These are phyloP conservation scores for Chlamydomonas incerta DNA, from an alignment of 139 green algal genomes.

Conservation along the genomic window DNA sequence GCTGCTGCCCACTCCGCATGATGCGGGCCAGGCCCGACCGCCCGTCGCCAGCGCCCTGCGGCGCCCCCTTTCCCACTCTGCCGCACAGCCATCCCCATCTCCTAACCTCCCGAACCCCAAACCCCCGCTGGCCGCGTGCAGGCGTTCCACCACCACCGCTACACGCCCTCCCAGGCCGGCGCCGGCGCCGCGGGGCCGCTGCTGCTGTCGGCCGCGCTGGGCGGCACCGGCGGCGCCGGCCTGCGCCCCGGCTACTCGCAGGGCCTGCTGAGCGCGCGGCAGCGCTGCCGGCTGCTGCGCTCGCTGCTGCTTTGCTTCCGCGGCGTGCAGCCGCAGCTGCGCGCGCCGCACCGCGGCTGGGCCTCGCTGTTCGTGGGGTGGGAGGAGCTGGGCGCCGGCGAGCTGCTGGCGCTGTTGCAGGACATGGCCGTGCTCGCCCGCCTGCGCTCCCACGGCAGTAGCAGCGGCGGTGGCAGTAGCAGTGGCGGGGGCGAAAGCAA, in stretches of 20 bases:
- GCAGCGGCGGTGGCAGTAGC: too few relatives aligned
- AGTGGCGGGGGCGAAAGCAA: too few relatives aligned
- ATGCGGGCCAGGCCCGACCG: too few relatives aligned
- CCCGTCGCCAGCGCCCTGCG: too few relatives aligned
- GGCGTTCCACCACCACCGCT: slow-evolving; percentile 20
- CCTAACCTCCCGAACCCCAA: too few relatives aligned
- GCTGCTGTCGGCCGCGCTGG: background rate
- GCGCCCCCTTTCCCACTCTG: too few relatives aligned
- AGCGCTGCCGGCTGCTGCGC: slow-evolving; percentile 26
- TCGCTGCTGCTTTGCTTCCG: slow-evolving; percentile 4
- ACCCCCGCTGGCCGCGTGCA: background rate
- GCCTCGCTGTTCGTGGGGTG: slow-evolving; percentile 9
- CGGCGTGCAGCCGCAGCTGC: background rate
- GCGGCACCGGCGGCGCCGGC: background rate
- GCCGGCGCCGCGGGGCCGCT: background rate
- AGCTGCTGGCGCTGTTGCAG: slow-evolving; percentile 18
- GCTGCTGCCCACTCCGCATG: too few relatives aligned
- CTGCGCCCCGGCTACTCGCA: background rate
- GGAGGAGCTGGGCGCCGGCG: background rate
- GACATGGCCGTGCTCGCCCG: background rate
- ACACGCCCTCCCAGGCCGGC: background rate
- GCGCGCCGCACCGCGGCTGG: background rate
- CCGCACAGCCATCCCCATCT: too few relatives aligned
- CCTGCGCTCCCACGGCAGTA: background rate
- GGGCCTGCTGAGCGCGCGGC: background rate